Evolutionary conservation across 2,329 filamentous ascomycete species (phyloP).

Genomic region (Stagonosporopsis chrysanthemi): DNA sequence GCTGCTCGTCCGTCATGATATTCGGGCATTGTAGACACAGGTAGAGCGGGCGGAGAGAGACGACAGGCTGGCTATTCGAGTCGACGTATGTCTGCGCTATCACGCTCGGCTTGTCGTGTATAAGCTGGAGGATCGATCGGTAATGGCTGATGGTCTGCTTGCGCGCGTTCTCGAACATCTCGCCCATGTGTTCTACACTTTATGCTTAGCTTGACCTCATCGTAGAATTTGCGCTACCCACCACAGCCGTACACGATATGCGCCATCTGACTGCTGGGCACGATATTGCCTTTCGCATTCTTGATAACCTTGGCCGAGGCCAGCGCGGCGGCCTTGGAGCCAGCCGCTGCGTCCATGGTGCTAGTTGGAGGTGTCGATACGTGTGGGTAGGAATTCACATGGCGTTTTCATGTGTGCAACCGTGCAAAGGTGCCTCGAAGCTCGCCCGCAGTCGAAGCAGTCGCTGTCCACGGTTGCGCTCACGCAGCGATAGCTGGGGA

Average conservation of each 20-base stretch:
- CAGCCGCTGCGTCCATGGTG: conserved; percentile 51
- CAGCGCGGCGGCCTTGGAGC: conserved; percentile 50
- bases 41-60: conserved; percentile 59
- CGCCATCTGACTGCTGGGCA: conserved; percentile 50
- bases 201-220: conserved; percentile 27
- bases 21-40: conserved; percentile 72
- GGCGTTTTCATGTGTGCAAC: conserved; percentile 3
- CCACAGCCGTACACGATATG: conserved; percentile 55
- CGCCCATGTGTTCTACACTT: conserved; percentile 72
- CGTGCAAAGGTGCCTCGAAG: conserved; percentile 1
- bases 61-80: conserved; percentile 64
- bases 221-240: conserved; percentile 28
- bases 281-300: conserved; percentile 51
- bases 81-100: conserved; percentile 67
- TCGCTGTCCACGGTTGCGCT: conserved; percentile 20
- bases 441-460: conserved; percentile 2
- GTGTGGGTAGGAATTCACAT: conserved; percentile 12
- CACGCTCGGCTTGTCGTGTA: conserved; percentile 72
- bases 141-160: conserved; percentile 76
- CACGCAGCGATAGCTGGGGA: conserved; percentile 29
- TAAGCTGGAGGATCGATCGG: conserved; percentile 72
- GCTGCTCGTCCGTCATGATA: conserved; percentile 71
- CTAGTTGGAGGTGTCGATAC: neutral
- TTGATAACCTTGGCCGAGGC: conserved; percentile 55
- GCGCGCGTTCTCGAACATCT: conserved; percentile 71